Evolutionary conservation across 305 asterid species (phyloP).

Genomic region (Fraxinus platypoda): DNA sequence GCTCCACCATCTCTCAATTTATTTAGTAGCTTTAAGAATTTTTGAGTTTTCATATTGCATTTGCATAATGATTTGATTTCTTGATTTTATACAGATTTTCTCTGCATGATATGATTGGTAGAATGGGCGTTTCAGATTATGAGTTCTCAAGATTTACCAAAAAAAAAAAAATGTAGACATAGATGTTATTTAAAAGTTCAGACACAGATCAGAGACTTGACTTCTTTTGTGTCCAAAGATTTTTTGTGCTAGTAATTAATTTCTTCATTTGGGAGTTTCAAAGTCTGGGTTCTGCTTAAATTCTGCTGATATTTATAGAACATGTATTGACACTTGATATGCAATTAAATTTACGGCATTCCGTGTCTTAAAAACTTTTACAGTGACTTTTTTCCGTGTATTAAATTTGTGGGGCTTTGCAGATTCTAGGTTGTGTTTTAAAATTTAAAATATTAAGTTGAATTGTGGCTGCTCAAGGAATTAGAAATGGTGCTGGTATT

Average conservation of each 20-base stretch:
- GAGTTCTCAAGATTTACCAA: background rate
- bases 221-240: background rate
- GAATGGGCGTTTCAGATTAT: background rate
- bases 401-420: slow-evolving; percentile 9
- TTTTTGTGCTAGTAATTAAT: background rate
- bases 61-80: background rate
- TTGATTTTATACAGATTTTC: background rate
- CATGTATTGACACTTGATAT: background rate
- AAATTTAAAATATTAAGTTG: slow-evolving; percentile 7
- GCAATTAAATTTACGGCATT: background rate
- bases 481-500: slow-evolving; percentile 79
- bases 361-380: background rate
- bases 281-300: background rate
- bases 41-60: background rate
- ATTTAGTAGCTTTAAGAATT: background rate
- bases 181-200: background rate
- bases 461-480: slow-evolving; percentile 16
- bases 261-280: background rate
- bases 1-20: background rate
- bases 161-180: background rate
- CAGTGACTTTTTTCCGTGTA: background rate
- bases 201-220: background rate
- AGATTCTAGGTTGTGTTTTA: slow-evolving; percentile 25
- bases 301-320: background rate
- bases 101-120: background rate